Percentiles rank a stretch among this genome's conserved stretches.
phyloP scores from a whole-genome alignment of 163 green algal genomes.

The Chlorella variabilis region DNA sequence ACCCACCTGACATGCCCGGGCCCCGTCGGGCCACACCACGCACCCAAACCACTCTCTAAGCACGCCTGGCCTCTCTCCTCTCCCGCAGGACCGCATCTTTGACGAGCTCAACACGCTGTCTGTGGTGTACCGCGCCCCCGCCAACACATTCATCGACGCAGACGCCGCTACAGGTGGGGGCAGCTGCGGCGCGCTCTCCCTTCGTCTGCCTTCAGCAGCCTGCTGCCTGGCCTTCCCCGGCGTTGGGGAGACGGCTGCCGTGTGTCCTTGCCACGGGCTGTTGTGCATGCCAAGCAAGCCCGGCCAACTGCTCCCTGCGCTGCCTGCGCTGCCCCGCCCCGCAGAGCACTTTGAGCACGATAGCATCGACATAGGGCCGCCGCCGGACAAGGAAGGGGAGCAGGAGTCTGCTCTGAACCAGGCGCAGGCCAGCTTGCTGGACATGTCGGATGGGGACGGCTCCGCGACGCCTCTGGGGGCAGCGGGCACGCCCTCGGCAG shows the following conservation, averaged over 20 bases:
- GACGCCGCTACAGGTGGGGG: neutral
- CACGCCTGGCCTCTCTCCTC: no score
- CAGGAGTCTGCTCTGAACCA: constrained; percentile 40
- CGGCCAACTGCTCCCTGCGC: no score
- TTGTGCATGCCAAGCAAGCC: no score
- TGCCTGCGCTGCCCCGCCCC: neutral
- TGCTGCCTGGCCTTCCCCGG: no score
- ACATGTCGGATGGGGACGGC: constrained; percentile 5
- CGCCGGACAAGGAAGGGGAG: constrained; percentile 39
- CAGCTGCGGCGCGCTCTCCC: no score
- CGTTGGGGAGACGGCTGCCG: no score
- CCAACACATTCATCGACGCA: constrained; percentile 54
- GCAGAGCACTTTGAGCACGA: constrained; percentile 38
- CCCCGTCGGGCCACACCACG: no score
- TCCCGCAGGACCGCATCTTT: constrained; percentile 83
- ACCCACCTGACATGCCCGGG: no score
- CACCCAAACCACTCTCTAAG: no score
- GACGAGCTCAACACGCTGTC: constrained; percentile 95
- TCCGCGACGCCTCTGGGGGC: neutral
- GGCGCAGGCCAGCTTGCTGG: constrained; percentile 31
- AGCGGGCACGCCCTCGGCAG: neutral
- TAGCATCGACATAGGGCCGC: constrained; percentile 30
- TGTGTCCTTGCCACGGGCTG: no score
- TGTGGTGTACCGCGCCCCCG: constrained; percentile 77
- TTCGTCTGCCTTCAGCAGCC: no score